phyloP scores from a whole-genome alignment of 169 alveolate species.

The Neospora caninum region DNA sequence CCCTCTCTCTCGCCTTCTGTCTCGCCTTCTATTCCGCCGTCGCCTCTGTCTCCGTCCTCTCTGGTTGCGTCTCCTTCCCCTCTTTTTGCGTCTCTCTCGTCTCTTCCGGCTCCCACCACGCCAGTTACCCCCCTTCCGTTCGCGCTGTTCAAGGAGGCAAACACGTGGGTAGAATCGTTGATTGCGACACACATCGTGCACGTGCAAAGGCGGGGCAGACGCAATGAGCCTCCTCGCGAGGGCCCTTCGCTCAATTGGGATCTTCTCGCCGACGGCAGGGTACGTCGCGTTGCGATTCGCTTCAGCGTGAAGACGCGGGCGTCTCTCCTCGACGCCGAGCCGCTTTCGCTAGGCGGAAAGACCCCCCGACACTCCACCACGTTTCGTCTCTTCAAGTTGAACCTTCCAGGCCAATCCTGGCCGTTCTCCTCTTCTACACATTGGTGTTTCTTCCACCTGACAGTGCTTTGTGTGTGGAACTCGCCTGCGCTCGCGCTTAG shows the following conservation, averaged over 20 bases:
- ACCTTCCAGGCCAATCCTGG: too few species aligned
- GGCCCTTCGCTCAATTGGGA: slow-evolving; percentile 25
- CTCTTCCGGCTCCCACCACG: neutral
- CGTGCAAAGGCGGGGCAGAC: neutral
- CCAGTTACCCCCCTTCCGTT: neutral
- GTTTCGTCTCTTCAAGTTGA: too few species aligned
- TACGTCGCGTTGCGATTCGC: neutral
- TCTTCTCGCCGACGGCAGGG: slow-evolving; percentile 17
- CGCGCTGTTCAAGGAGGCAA: slow-evolving; percentile 16
- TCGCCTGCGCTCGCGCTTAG: too few species aligned
- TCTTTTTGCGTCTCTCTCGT: neutral
- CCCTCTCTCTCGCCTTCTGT: neutral
- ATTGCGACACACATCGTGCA: neutral
- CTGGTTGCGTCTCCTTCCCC: neutral
- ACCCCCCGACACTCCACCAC: too few species aligned
- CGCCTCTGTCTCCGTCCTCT: neutral
- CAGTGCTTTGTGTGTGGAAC: too few species aligned
- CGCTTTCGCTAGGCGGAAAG: too few species aligned
- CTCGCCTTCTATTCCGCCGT: neutral
- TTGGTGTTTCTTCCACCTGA: too few species aligned
- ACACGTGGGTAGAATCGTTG: neutral
- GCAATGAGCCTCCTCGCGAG: slow-evolving; percentile 6
- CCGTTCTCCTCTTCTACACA: too few species aligned
- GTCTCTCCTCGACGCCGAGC: too few species aligned
- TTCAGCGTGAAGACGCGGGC: too few species aligned